Evolutionary conservation across 2,329 filamentous ascomycete species (phyloP).

Genomic region (Trichoderma simmonsii): DNA sequence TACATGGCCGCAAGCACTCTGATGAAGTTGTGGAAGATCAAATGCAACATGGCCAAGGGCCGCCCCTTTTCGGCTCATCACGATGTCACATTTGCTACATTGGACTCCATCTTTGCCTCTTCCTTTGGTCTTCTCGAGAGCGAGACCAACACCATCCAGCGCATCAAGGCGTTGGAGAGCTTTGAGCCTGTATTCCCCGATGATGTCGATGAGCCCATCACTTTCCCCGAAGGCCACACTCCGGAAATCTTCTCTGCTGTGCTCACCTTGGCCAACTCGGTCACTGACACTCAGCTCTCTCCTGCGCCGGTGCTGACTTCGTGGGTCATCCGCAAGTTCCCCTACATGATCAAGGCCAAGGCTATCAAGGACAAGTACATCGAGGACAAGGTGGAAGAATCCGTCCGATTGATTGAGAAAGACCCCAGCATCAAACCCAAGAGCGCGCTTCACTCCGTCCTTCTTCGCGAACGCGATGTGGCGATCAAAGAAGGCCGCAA

Average conservation of each 20-base stretch:
- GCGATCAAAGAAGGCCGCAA: constrained; percentile 5
- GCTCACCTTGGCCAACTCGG: constrained; percentile 1
- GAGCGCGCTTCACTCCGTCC: constrained; percentile 6
- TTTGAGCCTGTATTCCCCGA: constrained; percentile 1
- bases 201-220: neutral
- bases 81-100: constrained; percentile 1
- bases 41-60: neutral
- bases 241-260: constrained; percentile 2
- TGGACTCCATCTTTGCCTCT: constrained; percentile 10
- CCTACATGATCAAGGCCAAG: constrained; percentile 8
- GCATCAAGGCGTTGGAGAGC: neutral
- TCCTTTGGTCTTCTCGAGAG: constrained; percentile 7
- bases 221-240: constrained; percentile 5
- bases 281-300: constrained; percentile 8
- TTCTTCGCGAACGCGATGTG: constrained; percentile 1
- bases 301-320: constrained; percentile 4
- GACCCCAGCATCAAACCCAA: neutral
- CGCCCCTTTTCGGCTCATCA: constrained; percentile 5
- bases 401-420: constrained; percentile 1
- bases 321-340: constrained; percentile 9
- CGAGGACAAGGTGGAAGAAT: neutral
- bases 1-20: constrained; percentile 7
- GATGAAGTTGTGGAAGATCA: constrained; percentile 9
- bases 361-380: constrained; percentile 9
- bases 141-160: constrained; percentile 8